Base-by-base conservation (phyloP, 1,284 basidiomycete genomes). In the Sutorius eximius region DNA sequence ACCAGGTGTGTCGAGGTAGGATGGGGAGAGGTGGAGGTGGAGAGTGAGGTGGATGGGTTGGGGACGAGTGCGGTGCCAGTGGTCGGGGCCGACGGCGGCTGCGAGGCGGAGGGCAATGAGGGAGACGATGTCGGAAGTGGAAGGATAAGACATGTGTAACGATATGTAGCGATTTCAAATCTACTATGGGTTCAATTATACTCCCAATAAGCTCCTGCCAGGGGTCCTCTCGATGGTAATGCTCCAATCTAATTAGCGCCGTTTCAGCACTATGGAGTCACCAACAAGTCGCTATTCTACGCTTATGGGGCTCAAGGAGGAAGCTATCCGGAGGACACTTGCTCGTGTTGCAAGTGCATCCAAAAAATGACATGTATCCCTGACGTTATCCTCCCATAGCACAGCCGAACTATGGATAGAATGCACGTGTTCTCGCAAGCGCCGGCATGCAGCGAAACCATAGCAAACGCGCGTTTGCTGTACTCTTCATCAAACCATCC, bases 21-120 rank as follows among this genome's bases (percentile, higher is more conserved):
- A 59, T 1, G 69, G 67, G 11, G 65, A 41, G 3, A 81, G 70
- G 51, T 78, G 73, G 27, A 81, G 71, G 46, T 73, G 71, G 16
- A 82, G 54, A 10, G 71, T 72, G 55, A 83, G 59, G 8, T 58
- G 33, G 22, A 71, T 54, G 1, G 75, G 77, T 47, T 83, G 81
- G 0, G 72, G 51, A 1, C 77, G 72, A 0, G 54, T 32, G n/a
- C 73, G 73, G 1, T 72, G 70, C 82, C 82, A 83, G 58, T 77
- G 77, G 55, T 83, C 81, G 0, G 65, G 59, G 1, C 80, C 80
- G 20, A 82, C 62, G 49, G 63, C 70, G 12, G 72, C 66, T 3
- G 73, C 60, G 15, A 79, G 67, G 15, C 65, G 64, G n/a, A 80
- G 70, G 16, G 69, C 62, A 46, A 75, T 65, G 34, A 81, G 59